These are phyloP conservation scores for Porogramme epimiltina DNA, from an alignment of 1,284 basidiomycete species.

Conservation along the genomic window DNA sequence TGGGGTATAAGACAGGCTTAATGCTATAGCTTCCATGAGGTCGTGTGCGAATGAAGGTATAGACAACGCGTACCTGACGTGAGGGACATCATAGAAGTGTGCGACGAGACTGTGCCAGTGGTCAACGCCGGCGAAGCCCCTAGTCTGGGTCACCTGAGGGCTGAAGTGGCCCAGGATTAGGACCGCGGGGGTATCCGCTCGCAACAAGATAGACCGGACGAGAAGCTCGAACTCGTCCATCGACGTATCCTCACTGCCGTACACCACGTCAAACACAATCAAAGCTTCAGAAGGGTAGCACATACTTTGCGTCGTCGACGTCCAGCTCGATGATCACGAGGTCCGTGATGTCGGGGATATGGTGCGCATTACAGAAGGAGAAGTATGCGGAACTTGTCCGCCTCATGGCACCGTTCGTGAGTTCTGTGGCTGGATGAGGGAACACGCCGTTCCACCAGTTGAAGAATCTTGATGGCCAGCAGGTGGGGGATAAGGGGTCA, in stretches of 20 bases:
- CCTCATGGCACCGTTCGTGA: constrained; percentile 93
- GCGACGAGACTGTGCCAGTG: constrained; percentile 87
- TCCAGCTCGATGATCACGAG: constrained; percentile 94
- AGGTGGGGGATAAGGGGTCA: constrained; percentile 82
- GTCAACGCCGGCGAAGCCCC: constrained; percentile 88
- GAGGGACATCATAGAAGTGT: constrained; percentile 94
- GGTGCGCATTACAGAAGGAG: constrained; percentile 88
- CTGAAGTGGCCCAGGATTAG: constrained; percentile 91
- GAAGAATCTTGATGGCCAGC: constrained; percentile 91
- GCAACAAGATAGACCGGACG: constrained; percentile 84
- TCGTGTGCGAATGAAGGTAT: not conserved
- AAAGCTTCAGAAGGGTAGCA: constrained; percentile 17
- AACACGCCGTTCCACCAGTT: constrained; percentile 95
- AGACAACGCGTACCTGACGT: constrained; percentile 60
- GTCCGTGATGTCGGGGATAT: constrained; percentile 90
- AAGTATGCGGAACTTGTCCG: constrained; percentile 91
- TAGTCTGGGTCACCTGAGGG: constrained; percentile 75
- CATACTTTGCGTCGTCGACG: constrained; percentile 83
- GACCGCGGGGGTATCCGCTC: constrained; percentile 88
- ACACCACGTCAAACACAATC: constrained; percentile 2
- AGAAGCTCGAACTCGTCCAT: constrained; percentile 89
- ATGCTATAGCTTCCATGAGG: constrained; percentile 43
- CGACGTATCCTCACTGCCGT: constrained; percentile 63
- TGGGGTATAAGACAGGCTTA: constrained; percentile 81
- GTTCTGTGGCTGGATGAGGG: constrained; percentile 91